Evolutionary conservation across 2,329 filamentous ascomycete genomes (phyloP).

Genomic region (Colletotrichum costaricense): DNA sequence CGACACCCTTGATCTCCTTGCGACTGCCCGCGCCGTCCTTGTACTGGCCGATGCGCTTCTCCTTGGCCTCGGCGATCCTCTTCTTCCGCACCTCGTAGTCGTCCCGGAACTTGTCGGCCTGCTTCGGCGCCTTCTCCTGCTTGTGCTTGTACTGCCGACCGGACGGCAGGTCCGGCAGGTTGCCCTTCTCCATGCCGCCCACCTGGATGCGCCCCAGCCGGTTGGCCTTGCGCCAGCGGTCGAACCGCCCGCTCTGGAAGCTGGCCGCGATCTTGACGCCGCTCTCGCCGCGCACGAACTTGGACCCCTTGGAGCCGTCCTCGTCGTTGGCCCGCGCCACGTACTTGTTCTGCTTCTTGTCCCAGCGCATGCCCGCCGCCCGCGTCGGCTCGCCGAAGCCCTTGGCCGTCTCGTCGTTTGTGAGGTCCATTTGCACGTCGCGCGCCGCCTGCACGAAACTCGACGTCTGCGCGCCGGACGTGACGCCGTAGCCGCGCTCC

Average conservation of each 20-base stretch:
- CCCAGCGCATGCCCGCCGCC: conserved; percentile 84
- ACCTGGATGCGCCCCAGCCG: conserved; percentile 81
- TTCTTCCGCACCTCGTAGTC: conserved; percentile 93
- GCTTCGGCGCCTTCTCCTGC: conserved; percentile 88
- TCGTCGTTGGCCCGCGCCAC: conserved; percentile 92
- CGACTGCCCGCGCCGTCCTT: conserved; percentile 79
- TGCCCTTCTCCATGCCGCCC: conserved; percentile 79
- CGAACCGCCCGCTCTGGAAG: conserved; percentile 94
- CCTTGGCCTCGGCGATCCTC: conserved; percentile 86
- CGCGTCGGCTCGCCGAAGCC: conserved; percentile 82
- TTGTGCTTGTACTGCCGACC: conserved; percentile 82
- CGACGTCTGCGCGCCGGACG: conserved; percentile 78
- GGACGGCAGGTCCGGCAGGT: conserved; percentile 42
- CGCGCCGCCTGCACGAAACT: conserved; percentile 93
- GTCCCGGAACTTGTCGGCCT: conserved; percentile 90
- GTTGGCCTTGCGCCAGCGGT: conserved; percentile 90
- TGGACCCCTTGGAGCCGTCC: conserved; percentile 80
- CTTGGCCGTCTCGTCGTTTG: conserved; percentile 85
- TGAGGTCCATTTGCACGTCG: conserved; percentile 90
- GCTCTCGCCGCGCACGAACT: conserved; percentile 87
- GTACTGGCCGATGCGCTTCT: conserved; percentile 83
- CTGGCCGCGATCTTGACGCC: conserved; percentile 95
- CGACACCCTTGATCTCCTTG: conserved; percentile 81
- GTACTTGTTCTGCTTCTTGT: conserved; percentile 97
- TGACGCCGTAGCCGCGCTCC: conserved; percentile 92